phyloP scores from a whole-genome alignment of 192 early-diverging fungal species.

The Podila horticola region DNA sequence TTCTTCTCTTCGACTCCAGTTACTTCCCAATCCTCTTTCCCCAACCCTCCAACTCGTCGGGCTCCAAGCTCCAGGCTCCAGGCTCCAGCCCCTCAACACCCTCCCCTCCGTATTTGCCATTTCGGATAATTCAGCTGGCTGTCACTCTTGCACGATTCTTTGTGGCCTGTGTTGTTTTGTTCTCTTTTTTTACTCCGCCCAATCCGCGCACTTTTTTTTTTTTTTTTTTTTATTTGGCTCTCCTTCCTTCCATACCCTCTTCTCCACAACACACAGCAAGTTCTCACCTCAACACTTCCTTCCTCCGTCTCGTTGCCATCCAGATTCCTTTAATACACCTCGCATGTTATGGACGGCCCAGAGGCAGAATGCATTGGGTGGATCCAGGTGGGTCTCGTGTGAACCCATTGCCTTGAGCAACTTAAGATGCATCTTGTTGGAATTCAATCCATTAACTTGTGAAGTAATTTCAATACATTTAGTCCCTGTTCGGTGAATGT shows the following conservation, averaged over 20 bases:
- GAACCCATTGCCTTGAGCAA: no score
- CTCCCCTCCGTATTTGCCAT: not conserved
- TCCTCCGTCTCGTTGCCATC: not conserved
- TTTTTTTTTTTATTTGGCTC: not conserved
- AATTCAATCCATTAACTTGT: not conserved
- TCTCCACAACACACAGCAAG: no score
- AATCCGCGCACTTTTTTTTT: not conserved
- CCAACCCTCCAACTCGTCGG: not conserved
- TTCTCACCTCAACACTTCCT: no score
- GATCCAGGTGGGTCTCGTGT: slow-evolving; percentile 34
- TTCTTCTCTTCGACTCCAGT: not conserved
- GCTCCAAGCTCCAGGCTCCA: not conserved
- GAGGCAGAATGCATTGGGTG: slow-evolving; percentile 37
- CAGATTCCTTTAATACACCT: not conserved
- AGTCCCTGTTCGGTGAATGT: slow-evolving; percentile 64
- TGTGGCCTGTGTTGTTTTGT: not conserved
- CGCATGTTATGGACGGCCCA: slow-evolving; percentile 28
- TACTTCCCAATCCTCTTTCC: not conserved
- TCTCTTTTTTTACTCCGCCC: not conserved
- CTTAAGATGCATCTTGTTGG: no score
- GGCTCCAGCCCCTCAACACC: not conserved
- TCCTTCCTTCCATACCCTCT: no score
- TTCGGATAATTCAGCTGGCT: not conserved
- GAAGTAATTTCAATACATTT: not conserved
- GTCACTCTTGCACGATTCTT: not conserved